These are phyloP conservation scores for Trichoderma reesei DNA, from an alignment of 495 filamentous ascomycete species.

Conservation along the genomic window DNA sequence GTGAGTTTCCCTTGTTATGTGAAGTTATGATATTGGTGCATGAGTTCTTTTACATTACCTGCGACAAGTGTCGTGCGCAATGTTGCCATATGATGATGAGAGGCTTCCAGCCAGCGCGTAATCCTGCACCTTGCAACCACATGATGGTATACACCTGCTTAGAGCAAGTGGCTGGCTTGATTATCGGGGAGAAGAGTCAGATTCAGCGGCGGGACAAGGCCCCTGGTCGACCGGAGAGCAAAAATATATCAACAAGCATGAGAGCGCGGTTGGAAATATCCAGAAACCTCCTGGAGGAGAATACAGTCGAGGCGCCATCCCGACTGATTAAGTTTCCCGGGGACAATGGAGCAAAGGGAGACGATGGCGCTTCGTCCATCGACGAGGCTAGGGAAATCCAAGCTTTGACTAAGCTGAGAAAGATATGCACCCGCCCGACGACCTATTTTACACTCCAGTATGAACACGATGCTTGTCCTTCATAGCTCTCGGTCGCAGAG, in stretches of 20 bases:
- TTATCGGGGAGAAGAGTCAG: neutral
- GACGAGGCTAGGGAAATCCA: neutral
- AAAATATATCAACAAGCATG: neutral
- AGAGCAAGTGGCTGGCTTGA: conserved; percentile 5
- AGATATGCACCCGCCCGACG: neutral
- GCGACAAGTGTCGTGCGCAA: neutral
- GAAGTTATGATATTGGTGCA: neutral
- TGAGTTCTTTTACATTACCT: conserved; percentile 18
- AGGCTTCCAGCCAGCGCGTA: conserved; percentile 7
- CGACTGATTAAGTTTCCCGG: neutral
- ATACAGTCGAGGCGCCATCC: conserved; percentile 1
- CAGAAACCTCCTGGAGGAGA: neutral
- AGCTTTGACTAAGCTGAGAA: neutral
- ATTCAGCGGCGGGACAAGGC: conserved; percentile 1
- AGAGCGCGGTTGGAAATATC: neutral
- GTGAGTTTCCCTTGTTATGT: conserved; percentile 53
- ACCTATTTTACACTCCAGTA: neutral
- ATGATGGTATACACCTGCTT: neutral
- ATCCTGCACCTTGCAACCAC: conserved; percentile 1
- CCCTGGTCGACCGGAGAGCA: neutral
- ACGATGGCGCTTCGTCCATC: neutral
- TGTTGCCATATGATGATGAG: conserved; percentile 3
- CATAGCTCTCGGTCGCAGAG: conserved; percentile 37
- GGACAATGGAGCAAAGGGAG: neutral
- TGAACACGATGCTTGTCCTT: conserved; percentile 7